Evolutionary conservation across 805 yeast genomes (phyloP).

Genomic region (Zygoascus flipseniorum): DNA sequence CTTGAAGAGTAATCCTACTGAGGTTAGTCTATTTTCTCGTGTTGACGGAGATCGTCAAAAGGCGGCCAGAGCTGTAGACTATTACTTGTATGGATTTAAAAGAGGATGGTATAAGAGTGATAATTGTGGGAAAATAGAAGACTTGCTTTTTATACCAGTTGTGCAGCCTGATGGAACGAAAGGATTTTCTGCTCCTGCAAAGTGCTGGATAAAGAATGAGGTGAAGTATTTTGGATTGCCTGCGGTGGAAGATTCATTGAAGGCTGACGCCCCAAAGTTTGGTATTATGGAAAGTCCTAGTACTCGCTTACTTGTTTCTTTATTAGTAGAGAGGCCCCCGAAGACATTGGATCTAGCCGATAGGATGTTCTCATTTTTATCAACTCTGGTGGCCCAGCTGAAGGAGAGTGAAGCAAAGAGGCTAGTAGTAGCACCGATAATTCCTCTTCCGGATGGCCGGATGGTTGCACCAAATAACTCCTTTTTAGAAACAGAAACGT

Average conservation of each 20-base stretch:
- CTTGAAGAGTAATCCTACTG: constrained; percentile 21
- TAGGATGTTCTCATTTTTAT: constrained; percentile 24
- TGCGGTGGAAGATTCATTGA: constrained; percentile 18
- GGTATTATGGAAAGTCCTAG: constrained; percentile 26
- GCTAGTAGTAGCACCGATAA: constrained; percentile 17
- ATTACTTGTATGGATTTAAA: constrained; percentile 22
- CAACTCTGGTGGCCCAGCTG: constrained; percentile 19
- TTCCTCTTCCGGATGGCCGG: constrained; percentile 18
- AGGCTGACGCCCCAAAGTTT: constrained; percentile 23
- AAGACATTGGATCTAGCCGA: constrained; percentile 15
- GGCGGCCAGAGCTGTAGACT: constrained; percentile 21
- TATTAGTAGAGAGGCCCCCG: constrained; percentile 17
- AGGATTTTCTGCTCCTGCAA: constrained; percentile 14
- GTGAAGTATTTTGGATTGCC: constrained; percentile 25
- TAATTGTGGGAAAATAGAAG: neutral
- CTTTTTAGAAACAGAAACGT: constrained; percentile 12
- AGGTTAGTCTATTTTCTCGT: constrained; percentile 16
- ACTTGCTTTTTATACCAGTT: neutral
- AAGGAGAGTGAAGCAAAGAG: constrained; percentile 12
- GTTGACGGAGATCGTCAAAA: constrained; percentile 9
- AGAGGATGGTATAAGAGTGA: neutral
- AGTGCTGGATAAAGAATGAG: constrained; percentile 19
- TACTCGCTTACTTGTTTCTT: constrained; percentile 11
- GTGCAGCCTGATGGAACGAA: constrained; percentile 3
- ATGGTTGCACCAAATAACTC: constrained; percentile 20